phyloP scores from a whole-genome alignment of 2,329 filamentous ascomycete species.

The Alternaria triticina region DNA sequence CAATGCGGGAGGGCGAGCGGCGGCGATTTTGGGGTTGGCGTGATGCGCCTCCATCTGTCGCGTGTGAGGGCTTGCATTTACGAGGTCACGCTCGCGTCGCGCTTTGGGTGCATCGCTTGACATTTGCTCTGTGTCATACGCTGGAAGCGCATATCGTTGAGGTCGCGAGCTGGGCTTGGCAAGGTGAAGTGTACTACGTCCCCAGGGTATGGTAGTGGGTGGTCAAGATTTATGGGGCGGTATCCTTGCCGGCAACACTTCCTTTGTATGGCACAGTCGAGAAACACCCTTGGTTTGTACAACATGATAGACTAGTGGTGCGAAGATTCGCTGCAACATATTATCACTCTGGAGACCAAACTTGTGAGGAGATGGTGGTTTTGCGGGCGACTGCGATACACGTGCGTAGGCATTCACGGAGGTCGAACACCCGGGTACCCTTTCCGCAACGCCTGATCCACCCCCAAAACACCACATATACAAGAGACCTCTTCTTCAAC shows the following conservation, averaged over 20 bases:
- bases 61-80: not conserved
- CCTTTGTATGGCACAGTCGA: not conserved
- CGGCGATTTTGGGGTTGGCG: not conserved
- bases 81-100: not conserved
- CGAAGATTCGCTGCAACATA: not conserved
- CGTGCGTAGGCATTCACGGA: not conserved
- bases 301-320: not conserved
- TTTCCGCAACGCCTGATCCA: not conserved
- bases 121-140: not conserved
- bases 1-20: not conserved
- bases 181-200: not conserved
- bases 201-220: not conserved
- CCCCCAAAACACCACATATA: not conserved
- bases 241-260: not conserved
- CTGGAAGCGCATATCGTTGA: not conserved
- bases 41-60: not conserved
- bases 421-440: not conserved
- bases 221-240: not conserved
- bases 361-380: not conserved
- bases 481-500: not conserved
- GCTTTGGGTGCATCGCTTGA: not conserved
- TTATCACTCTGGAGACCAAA: not conserved
- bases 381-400: not conserved
- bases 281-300: not conserved
- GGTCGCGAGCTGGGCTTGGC: not conserved